Evolutionary conservation across 1,139 yeast genomes (phyloP), one percentile per base, ranked within the genome.

Genomic region (Casaregolazyma suthepensis): DNA sequence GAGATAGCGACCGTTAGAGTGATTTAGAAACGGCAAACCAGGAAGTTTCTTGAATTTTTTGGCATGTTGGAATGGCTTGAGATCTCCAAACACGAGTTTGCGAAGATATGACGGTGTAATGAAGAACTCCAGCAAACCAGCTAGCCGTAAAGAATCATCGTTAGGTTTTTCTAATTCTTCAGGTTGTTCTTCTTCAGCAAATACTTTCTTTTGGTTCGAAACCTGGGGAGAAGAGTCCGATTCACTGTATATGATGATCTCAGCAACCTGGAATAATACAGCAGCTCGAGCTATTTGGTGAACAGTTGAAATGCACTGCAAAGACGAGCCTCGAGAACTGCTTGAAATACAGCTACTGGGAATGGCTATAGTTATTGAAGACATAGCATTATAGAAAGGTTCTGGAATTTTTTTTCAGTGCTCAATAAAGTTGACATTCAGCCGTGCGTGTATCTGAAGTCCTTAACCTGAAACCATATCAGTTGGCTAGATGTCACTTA

Each of bases 51-150:
- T 96, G 57, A 86, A 74, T 59, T 78, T 81, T 46, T 75, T 73
- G 0, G 96, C 96, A 60, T 81, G 76, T 56, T 78, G 78, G 68
- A 87, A 83, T 60, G 83, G 77, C 20, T 69, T 63, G 35, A 66
- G 58, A 52, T 74, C 71, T 26, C 45, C 45, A 70, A 90, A 87
- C 9, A 85, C 76, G 0, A 83, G 71, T 57, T 83, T 82, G 22
- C 85, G 78, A 43, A 90, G 74, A 64, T 90, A 88, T 50, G 91
- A 87, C 1, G 97, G 97, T 0, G 97, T 90, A 15, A 90, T 81
- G 63, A 88, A 88, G 65, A 75, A 90, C 66, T 89, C 96, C 52
- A 90, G 72, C 52, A 90, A 73, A 1, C 85, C 76, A 0, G 95
- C 94, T 47, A 88, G 75, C 17, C 83, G 64, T 64, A 83, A 70